Base-by-base conservation (phyloP, 2,329 filamentous ascomycete species). In the Fonsecaea nubica region DNA sequence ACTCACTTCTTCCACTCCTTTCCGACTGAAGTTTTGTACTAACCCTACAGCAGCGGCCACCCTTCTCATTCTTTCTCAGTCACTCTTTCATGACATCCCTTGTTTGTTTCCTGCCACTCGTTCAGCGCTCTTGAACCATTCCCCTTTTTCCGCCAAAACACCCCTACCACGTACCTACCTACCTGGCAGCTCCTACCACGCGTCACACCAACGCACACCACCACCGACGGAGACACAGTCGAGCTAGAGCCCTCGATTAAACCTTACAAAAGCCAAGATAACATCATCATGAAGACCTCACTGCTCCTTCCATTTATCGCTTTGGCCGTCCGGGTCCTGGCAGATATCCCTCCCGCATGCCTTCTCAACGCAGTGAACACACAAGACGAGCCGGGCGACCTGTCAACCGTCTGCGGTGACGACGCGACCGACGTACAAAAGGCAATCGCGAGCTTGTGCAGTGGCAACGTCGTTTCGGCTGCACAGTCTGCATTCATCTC, bases 291-390 rank as follows among this genome's bases (percentile, higher is more conserved):
- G 68, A 68, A 70, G 63, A n/a, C 62, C 30, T 61, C 69, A 40
- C 32, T 72, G 75, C 77, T 69, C 61, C 84, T 85, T 81, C 75
- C 82, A 69, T 77, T 80, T 75, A 69, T 76, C 62, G 82, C 81
- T 74, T 77, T 79, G 45, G 74, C 61, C 32, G 50, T 60, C 64
- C 68, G 83, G 63, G 78, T 81, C 65, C 72, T 84, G 64, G 75
- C 84, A 72, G 80, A 56, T 65, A 77, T 77, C 59, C 80, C 83
- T 54, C 83, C 83, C 33, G 81, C 81, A 62, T 86, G 84, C 74
- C 76, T 86, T 54, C 76, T 86, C 53, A 77, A 76, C 50, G 83
- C 81, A 42, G 78, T 86, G 70, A 83, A 83, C 67, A 73, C 75
- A 53, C 73, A 79, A 61, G 38, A 73, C 58, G 72, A 78, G 64